Conservation (phyloP, 192 early-diverging fungal species). For the Diversispora eburnea region DNA sequence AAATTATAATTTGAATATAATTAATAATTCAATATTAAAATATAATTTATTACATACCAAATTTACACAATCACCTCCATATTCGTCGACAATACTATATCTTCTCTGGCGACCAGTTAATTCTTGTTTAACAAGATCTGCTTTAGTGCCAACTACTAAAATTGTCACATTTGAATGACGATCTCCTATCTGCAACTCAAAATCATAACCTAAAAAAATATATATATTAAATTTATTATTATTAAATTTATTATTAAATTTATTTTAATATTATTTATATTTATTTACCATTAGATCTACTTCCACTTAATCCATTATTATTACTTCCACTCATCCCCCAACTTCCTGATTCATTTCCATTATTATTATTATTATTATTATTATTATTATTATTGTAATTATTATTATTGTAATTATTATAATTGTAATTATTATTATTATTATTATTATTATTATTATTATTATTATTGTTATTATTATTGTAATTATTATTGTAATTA, state of each 20-base stretch:
- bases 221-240: background rate
- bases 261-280: background rate
- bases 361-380: background rate
- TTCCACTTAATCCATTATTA: background rate
- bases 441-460: too few species aligned
- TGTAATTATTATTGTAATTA: too few species aligned
- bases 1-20: background rate
- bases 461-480: too few species aligned
- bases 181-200: constrained; percentile 21
- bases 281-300: constrained; percentile 5
- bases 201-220: constrained; percentile 2
- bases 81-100: constrained; percentile 29
- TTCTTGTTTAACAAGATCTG: constrained; percentile 28
- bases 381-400: too few species aligned
- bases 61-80: constrained; percentile 27
- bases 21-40: background rate
- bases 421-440: too few species aligned
- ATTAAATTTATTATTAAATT: background rate
- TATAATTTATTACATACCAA: constrained; percentile 9
- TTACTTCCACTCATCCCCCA: background rate
- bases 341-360: background rate
- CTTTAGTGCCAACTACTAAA: constrained; percentile 28
- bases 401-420: too few species aligned
- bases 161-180: constrained; percentile 2
- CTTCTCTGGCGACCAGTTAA: constrained; percentile 24